phyloP scores from a whole-genome alignment of 139 green algal genomes.

The Mesostigma viride region DNA sequence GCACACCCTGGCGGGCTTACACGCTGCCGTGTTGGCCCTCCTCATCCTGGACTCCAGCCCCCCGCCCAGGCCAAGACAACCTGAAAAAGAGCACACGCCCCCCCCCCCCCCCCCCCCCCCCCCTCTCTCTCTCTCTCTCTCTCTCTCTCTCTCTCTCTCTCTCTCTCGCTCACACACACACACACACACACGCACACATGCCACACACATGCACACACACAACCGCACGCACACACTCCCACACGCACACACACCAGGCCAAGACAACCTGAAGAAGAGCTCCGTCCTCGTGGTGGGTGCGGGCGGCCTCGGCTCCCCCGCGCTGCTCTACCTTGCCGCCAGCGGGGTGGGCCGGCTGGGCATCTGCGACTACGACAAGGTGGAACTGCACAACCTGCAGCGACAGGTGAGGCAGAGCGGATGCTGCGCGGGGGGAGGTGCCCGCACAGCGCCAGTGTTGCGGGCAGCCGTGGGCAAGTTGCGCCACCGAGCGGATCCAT shows the following conservation, averaged over 20 bases:
- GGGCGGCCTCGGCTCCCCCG: conserved; percentile 36
- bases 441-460: too few relatives aligned
- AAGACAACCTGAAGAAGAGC: conserved; percentile 6
- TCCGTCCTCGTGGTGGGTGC: conserved; percentile 36
- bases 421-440: neutral
- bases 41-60: neutral
- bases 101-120: neutral
- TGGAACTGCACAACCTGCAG: conserved; percentile 43
- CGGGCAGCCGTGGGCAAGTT: neutral
- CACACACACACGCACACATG: too few relatives aligned
- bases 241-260: conserved; percentile 1
- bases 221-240: too few relatives aligned
- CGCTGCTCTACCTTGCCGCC: conserved; percentile 32
- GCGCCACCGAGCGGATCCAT: neutral
- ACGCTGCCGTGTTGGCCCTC: neutral
- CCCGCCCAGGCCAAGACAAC: neutral
- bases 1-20: neutral
- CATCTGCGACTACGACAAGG: conserved; percentile 33
- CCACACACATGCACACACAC: too few relatives aligned
- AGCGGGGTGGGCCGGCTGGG: conserved; percentile 33
- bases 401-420: conserved; percentile 25
- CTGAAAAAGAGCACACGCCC: neutral
- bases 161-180: too few relatives aligned
- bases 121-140: neutral
- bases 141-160: neutral